These are phyloP conservation scores for Magnaporthiopsis incrustans DNA, from an alignment of 2,329 filamentous ascomycete genomes.

Conservation along the genomic window DNA sequence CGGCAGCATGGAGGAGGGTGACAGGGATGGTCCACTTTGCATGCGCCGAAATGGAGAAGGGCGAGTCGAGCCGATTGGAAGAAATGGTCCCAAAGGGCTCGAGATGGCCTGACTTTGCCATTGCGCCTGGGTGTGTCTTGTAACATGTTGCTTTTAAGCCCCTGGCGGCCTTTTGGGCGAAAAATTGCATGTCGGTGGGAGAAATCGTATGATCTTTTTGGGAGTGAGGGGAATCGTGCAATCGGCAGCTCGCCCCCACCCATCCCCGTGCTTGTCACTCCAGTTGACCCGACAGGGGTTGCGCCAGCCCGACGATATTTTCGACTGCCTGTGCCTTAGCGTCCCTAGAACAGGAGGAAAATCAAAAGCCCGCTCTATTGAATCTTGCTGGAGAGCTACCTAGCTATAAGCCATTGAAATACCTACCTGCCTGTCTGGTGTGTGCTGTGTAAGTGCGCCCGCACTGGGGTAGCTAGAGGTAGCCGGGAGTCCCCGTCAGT, in stretches of 20 bases:
- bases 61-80: constrained; percentile 6
- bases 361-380: not conserved
- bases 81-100: constrained; percentile 3
- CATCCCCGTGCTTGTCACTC: not conserved
- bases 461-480: not conserved
- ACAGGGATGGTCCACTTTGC: not conserved
- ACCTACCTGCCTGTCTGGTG: too few relatives aligned
- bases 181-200: constrained; percentile 7
- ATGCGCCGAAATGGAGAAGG: constrained; percentile 2
- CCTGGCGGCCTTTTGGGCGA: constrained; percentile 5
- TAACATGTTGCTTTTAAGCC: constrained; percentile 8
- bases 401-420: too few relatives aligned
- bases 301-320: not conserved
- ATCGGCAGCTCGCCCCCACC: constrained; percentile 2
- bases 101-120: constrained; percentile 10
- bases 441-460: too few relatives aligned
- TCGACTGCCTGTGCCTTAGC: not conserved
- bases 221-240: constrained; percentile 8
- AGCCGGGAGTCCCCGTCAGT: not conserved
- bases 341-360: not conserved
- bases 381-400: too few relatives aligned
- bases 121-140: constrained; percentile 8
- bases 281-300: not conserved
- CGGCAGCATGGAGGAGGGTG: not conserved
- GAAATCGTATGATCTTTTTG: constrained; percentile 9